These are phyloP conservation scores for Diaporthe amygdali DNA, from an alignment of 2,329 filamentous ascomycete species.

Conservation along the genomic window DNA sequence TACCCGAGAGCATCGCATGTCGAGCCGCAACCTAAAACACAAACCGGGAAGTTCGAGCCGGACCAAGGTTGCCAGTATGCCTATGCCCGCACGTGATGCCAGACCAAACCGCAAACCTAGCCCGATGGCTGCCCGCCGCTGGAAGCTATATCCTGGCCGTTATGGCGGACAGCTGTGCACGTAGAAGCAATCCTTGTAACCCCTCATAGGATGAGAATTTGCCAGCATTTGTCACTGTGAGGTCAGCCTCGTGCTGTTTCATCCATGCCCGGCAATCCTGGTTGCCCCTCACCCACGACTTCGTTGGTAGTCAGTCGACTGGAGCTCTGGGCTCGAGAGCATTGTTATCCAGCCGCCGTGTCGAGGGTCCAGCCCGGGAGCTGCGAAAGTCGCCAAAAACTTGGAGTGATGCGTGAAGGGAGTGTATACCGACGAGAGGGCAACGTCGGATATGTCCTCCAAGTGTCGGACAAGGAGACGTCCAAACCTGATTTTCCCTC, in stretches of 20 bases:
- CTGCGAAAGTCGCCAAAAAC: neutral
- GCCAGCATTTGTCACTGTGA: neutral
- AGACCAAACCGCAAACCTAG: neutral
- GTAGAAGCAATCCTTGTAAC: neutral
- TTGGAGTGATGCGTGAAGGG: neutral
- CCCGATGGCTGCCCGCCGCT: neutral
- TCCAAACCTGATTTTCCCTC: neutral
- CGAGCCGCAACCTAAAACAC: conserved; percentile 3
- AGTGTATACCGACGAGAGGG: neutral
- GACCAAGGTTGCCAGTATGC: too few species aligned
- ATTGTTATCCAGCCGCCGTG: neutral
- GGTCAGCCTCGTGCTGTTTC: conserved; percentile 5
- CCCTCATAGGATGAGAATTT: neutral
- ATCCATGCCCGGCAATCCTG: neutral
- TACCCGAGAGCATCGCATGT: conserved; percentile 6
- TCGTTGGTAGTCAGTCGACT: neutral
- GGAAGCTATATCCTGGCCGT: neutral
- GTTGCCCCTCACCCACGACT: neutral
- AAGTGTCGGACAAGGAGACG: neutral
- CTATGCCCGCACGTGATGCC: conserved; percentile 1
- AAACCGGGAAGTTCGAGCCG: neutral
- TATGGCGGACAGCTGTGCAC: neutral
- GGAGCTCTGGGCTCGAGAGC: neutral
- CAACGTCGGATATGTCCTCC: neutral
- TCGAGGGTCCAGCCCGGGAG: neutral